These are phyloP conservation scores for Aegilops sharonensis DNA, from an alignment of 176 grass and related monocot genomes.

Conservation along the genomic window DNA sequence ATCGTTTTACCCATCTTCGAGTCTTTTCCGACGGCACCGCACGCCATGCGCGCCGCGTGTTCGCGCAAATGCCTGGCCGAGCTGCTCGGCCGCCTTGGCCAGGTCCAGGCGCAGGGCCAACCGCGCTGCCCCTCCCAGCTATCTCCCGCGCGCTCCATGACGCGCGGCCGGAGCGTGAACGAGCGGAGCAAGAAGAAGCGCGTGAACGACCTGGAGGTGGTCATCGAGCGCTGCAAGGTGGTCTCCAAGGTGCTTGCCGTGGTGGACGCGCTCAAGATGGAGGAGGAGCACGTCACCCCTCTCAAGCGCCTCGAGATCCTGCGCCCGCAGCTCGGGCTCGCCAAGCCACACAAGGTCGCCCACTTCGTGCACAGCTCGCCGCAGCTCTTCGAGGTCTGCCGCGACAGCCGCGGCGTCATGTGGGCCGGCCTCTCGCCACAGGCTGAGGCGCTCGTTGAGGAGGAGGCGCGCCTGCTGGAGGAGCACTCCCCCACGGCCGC, in stretches of 20 bases:
- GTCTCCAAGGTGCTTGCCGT: slow-evolving; percentile 60
- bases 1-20: accelerated
- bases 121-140: slow-evolving; percentile 13
- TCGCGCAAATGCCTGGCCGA: slow-evolving; percentile 41
- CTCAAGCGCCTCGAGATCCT: slow-evolving; percentile 69
- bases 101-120: background rate
- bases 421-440: slow-evolving; percentile 60
- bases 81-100: background rate
- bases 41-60: slow-evolving; percentile 38
- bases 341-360: slow-evolving; percentile 66
- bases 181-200: slow-evolving; percentile 78
- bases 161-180: slow-evolving; percentile 56
- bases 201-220: slow-evolving; percentile 68
- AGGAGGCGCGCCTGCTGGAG: slow-evolving; percentile 72
- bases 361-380: slow-evolving; percentile 76
- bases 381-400: slow-evolving; percentile 69
- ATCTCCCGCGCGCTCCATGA: slow-evolving; percentile 43
- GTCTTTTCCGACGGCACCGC: background rate
- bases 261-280: slow-evolving; percentile 67
- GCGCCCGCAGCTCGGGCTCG: slow-evolving; percentile 61
- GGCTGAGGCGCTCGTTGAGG: slow-evolving; percentile 60
- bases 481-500: slow-evolving; percentile 31
- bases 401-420: slow-evolving; percentile 60
- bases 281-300: slow-evolving; percentile 70
- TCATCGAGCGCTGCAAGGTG: slow-evolving; percentile 74